A percentile compares a stretch with the other conserved stretches of the same genome.
These are phyloP conservation scores for Cynanchum wilfordii DNA, from an alignment of 257 asterid species.

Conservation along the genomic window DNA sequence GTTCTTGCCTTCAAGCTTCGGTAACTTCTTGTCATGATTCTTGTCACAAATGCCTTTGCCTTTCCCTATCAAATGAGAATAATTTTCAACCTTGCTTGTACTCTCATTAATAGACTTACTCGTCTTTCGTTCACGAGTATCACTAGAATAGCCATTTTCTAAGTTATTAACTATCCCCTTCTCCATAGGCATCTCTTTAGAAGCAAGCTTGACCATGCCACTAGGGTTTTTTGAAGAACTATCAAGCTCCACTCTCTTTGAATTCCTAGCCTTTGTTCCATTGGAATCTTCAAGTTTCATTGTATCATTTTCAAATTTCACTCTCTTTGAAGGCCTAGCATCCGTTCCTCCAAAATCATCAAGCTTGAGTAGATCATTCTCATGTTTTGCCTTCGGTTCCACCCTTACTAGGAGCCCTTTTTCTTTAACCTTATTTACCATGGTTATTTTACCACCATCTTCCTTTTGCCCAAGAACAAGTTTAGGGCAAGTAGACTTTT, in stretches of 20 bases:
- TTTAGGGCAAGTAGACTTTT: slow-evolving; percentile 22
- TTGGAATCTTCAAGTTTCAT: slow-evolving; percentile 21
- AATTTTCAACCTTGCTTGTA: slow-evolving; percentile 8
- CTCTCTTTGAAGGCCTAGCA: slow-evolving; percentile 31
- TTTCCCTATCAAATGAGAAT: not conserved
- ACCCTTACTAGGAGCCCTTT: not conserved
- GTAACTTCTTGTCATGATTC: slow-evolving; percentile 1
- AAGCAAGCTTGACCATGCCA: not conserved
- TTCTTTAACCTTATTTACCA: slow-evolving; percentile 20
- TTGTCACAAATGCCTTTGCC: not conserved
- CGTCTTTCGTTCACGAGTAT: slow-evolving; percentile 17
- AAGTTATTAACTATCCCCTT: not conserved
- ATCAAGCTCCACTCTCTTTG: slow-evolving; percentile 32
- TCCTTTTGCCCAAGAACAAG: slow-evolving; percentile 24
- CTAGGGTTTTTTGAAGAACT: slow-evolving; percentile 9
- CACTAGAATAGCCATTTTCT: slow-evolving; percentile 12
- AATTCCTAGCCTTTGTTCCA: slow-evolving; percentile 27
- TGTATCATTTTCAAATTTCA: slow-evolving; percentile 9
- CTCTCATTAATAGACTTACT: slow-evolving; percentile 18
- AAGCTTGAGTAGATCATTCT: slow-evolving; percentile 15
- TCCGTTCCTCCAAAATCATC: slow-evolving; percentile 25
- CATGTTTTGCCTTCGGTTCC: not conserved
- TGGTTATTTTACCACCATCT: slow-evolving; percentile 14
- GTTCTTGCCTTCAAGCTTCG: not conserved
- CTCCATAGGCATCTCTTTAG: not conserved